Evolutionary conservation across 306 rosid genomes (phyloP), one percentile per base, ranked within the genome.

Genomic region (Arachis stenosperma): DNA sequence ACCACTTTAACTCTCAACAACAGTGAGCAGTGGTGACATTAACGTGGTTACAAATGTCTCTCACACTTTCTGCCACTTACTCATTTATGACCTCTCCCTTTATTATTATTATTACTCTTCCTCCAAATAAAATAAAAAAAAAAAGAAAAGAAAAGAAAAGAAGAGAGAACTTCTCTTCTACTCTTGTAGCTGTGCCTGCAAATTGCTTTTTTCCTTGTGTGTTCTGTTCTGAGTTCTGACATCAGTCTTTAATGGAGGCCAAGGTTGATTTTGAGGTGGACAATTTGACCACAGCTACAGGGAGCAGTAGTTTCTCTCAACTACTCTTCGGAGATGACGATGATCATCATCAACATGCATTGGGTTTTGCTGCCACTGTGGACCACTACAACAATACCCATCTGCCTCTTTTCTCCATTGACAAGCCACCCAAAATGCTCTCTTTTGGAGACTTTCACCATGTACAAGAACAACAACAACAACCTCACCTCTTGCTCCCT

Each of bases 391-490:
- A 27, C 55, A 4, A 70, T 51, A 13, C 17, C 42, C 40, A 13
- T 65, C 59, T 78, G 15, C 70, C 84, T 48, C 15, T 73, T 71
- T 84, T 80, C 74, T 27, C 81, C 52, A 27, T 70, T 27, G 83
- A 75, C n/a, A 84, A 84, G 55, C 17, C 87, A 2, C 93, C 98
- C 69, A 75, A 75, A 75, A 91, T 90, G 92, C 89, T 94, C 63
- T 88, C 89, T 61, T 94, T 94, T 53, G 88, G 77, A 2, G 53
- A 67, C 82, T 66, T 73, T 14, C 76, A 58, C 14, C 63, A 40
- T 50, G 61, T 62, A 6, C 36, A 30, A 1, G 61, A 2, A 33
- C 3, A 33, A 33, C 17, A 17, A 17, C 3, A 33, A 33, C 37
- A 33, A 33, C 4, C 37, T 2, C 37, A 70, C 37, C 10, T 50